Percentiles rank a stretch among this genome's conserved stretches.
Conservation (phyloP, 768 basidiomycete genomes). For the Auriscalpium vulgare region DNA sequence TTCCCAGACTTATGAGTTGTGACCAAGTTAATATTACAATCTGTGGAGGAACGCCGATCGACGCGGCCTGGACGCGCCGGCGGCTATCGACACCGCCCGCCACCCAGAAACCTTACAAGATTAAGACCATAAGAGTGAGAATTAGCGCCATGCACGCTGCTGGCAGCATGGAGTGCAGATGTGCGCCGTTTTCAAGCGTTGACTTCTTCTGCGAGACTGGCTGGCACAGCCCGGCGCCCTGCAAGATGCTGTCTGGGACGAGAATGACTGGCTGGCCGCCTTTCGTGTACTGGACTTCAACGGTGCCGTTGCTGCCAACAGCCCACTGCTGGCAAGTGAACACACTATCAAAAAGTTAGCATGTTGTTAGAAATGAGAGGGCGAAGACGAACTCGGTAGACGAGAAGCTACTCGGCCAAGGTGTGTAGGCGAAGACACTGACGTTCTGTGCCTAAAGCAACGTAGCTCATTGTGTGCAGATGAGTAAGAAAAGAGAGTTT, state of each 20-base stretch:
- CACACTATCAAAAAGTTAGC: constrained; percentile 34
- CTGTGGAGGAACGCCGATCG: no score
- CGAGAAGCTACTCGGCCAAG: constrained; percentile 39
- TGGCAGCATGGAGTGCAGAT: no score
- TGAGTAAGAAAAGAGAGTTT: no score
- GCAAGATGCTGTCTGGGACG: constrained; percentile 30
- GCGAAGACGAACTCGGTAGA: constrained; percentile 44
- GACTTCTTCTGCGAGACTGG: background rate
- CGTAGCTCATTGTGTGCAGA: background rate
- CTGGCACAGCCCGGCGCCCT: constrained; percentile 30
- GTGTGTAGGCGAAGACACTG: constrained; percentile 51
- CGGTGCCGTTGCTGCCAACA: constrained; percentile 55
- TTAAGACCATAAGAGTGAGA: no score
- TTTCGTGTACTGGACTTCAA: constrained; percentile 53
- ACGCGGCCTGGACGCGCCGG: no score
- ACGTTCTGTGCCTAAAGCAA: constrained; percentile 43
- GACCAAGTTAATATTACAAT: no score
- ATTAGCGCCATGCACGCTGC: no score
- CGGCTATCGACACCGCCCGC: no score
- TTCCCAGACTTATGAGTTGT: no score
- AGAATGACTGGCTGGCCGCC: constrained; percentile 59
- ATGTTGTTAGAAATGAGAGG: background rate
- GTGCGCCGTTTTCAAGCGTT: background rate
- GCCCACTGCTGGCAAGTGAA: constrained; percentile 60
- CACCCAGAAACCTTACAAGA: no score